Percentiles rank a stretch among this genome's conserved stretches.
These are phyloP conservation scores for Casuarina cunninghamiana DNA, from an alignment of 306 rosid genomes.

Conservation along the genomic window DNA sequence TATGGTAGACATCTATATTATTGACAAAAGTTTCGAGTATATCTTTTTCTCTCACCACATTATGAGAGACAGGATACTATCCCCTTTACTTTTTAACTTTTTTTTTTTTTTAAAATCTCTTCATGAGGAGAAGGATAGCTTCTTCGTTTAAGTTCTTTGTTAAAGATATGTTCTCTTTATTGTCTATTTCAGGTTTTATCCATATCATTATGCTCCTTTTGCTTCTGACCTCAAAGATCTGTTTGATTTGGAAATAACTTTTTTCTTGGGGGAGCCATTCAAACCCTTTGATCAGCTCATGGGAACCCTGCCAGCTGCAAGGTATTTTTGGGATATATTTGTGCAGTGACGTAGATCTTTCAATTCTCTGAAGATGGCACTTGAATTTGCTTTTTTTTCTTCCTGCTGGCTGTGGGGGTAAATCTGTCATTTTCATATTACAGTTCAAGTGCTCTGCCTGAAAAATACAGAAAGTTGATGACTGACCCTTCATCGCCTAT, in stretches of 20 bases:
- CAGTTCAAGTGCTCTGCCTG: conserved; percentile 92
- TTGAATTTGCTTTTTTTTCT: background rate
- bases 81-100: background rate
- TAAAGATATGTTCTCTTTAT: conserved; percentile 22
- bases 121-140: background rate
- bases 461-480: conserved; percentile 82
- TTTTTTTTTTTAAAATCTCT: background rate
- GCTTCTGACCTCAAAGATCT: conserved; percentile 92
- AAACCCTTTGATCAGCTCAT: conserved; percentile 97
- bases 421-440: conserved; percentile 32
- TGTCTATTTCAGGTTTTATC: conserved; percentile 79
- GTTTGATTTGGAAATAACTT: conserved; percentile 79
- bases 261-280: conserved; percentile 85
- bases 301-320: conserved; percentile 97
- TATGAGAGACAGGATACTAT: background rate
- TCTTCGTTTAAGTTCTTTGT: conserved; percentile 9
- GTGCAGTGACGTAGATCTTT: conserved; percentile 22
- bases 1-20: background rate
- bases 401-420: conserved; percentile 5
- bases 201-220: conserved; percentile 97
- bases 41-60: background rate
- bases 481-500: conserved; percentile 77
- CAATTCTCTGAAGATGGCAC: conserved; percentile 7
- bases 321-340: conserved; percentile 45
- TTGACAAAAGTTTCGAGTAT: background rate